These are phyloP conservation scores for Thielaviopsis euricoi DNA, from an alignment of 2,329 filamentous ascomycete species.

Conservation along the genomic window DNA sequence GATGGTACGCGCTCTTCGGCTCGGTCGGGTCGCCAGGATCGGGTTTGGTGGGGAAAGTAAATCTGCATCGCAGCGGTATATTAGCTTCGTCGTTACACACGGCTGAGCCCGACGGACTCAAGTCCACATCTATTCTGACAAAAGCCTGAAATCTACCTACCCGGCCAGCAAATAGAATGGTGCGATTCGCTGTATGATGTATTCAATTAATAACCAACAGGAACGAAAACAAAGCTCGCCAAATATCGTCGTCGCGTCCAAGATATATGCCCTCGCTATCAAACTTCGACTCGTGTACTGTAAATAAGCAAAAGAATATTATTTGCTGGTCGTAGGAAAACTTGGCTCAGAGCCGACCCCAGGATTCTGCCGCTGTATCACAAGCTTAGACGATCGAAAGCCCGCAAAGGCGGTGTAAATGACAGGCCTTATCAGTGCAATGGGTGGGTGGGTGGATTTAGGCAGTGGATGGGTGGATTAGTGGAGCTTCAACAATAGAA, in stretches of 20 bases:
- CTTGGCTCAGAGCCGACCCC: not conserved
- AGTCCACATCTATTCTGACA: not conserved
- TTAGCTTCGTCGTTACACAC: not conserved
- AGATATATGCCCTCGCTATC: not conserved
- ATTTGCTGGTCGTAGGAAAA: not conserved
- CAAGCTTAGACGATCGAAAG: conserved; percentile 4
- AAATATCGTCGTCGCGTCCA: too few relatives aligned
- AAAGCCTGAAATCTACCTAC: not conserved
- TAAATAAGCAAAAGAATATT: not conserved
- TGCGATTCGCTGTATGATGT: too few relatives aligned
- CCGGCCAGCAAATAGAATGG: too few relatives aligned
- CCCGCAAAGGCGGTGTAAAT: conserved; percentile 5
- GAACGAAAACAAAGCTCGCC: too few relatives aligned
- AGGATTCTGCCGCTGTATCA: conserved; percentile 11
- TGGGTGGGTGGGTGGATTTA: not conserved
- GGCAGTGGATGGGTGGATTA: too few relatives aligned
- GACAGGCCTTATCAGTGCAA: too few relatives aligned
- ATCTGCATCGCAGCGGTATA: not conserved
- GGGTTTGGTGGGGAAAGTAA: not conserved
- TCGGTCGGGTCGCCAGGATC: not conserved
- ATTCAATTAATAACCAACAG: too few relatives aligned
- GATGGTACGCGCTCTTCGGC: not conserved
- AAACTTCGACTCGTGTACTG: not conserved
- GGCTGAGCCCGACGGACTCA: not conserved
- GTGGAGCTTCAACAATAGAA: not conserved